phyloP scores from a whole-genome alignment of 345 rosid genomes.

The Gossypium mustelinum region DNA sequence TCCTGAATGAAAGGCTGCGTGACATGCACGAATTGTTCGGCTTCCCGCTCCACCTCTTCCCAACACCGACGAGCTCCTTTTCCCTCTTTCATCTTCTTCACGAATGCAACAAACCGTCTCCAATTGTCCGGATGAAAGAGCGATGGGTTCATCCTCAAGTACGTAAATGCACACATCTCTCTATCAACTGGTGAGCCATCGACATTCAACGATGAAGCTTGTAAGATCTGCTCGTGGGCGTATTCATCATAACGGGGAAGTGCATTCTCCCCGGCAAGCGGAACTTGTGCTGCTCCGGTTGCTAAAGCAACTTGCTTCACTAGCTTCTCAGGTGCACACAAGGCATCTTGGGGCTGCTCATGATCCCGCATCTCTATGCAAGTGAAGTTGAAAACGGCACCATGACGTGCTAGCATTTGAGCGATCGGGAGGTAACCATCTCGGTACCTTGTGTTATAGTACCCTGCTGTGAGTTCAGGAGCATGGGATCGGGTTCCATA shows the following conservation, averaged over 20 bases:
- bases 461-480: conserved; percentile 97
- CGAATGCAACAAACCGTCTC: conserved; percentile 81
- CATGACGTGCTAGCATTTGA: conserved; percentile 79
- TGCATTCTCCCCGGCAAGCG: conserved; percentile 92
- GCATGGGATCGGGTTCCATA: conserved; percentile 93
- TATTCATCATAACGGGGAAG: conserved; percentile 72
- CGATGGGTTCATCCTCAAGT: conserved; percentile 85
- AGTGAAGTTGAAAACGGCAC: conserved; percentile 90
- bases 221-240: conserved; percentile 73
- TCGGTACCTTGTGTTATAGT: conserved; percentile 80
- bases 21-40: conserved; percentile 70
- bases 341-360: conserved; percentile 94
- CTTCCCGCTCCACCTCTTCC: conserved; percentile 95
- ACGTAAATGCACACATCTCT: conserved; percentile 97
- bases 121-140: conserved; percentile 75
- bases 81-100: conserved; percentile 92
- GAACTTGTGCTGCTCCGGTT: conserved; percentile 57
- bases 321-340: conserved; percentile 89
- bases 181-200: conserved; percentile 33
- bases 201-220: conserved; percentile 53
- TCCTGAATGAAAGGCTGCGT: conserved; percentile 74
- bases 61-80: conserved; percentile 44
- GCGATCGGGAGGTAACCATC: conserved; percentile 95
- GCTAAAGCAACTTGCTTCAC: conserved; percentile 87
- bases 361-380: conserved; percentile 96